These are phyloP conservation scores for Pharnaceum exiguum DNA, from an alignment of 148 eudicot genomes.

Conservation along the genomic window DNA sequence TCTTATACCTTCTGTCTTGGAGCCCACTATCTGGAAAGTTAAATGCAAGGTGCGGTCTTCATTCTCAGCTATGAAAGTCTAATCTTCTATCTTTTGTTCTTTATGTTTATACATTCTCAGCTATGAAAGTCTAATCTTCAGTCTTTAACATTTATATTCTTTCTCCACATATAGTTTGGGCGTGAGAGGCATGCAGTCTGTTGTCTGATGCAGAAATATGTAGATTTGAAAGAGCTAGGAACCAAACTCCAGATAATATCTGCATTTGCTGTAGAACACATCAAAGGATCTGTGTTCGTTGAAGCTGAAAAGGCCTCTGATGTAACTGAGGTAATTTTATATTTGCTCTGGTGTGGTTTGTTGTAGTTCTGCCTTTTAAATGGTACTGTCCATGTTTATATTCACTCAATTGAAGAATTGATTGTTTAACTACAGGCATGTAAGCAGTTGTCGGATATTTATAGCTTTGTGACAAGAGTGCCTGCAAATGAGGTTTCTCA, in stretches of 20 bases:
- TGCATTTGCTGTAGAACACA: slow-evolving; percentile 75
- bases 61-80: not conserved
- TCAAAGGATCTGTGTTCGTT: slow-evolving; percentile 78
- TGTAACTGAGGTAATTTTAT: slow-evolving; percentile 57
- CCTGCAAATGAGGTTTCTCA: slow-evolving; percentile 65
- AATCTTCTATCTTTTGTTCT: not conserved
- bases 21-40: slow-evolving; percentile 83
- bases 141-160: not conserved
- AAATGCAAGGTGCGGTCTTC: slow-evolving; percentile 78
- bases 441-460: slow-evolving; percentile 66
- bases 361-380: not conserved
- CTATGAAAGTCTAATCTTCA: slow-evolving; percentile 1
- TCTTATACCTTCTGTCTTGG: slow-evolving; percentile 37
- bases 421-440: slow-evolving; percentile 56
- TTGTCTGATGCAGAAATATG: slow-evolving; percentile 86
- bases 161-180: slow-evolving; percentile 52
- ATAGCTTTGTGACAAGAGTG: slow-evolving; percentile 54
- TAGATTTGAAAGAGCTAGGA: slow-evolving; percentile 57
- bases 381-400: not conserved
- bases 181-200: slow-evolving; percentile 86
- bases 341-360: slow-evolving; percentile 1
- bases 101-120: not conserved
- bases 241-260: slow-evolving; percentile 76
- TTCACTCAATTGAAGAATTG: not conserved
- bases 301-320: slow-evolving; percentile 82